Evolutionary conservation across 495 filamentous ascomycete genomes (phyloP), one percentile per base, ranked within the genome.

Genomic region (Friedmanniomyces simplex): DNA sequence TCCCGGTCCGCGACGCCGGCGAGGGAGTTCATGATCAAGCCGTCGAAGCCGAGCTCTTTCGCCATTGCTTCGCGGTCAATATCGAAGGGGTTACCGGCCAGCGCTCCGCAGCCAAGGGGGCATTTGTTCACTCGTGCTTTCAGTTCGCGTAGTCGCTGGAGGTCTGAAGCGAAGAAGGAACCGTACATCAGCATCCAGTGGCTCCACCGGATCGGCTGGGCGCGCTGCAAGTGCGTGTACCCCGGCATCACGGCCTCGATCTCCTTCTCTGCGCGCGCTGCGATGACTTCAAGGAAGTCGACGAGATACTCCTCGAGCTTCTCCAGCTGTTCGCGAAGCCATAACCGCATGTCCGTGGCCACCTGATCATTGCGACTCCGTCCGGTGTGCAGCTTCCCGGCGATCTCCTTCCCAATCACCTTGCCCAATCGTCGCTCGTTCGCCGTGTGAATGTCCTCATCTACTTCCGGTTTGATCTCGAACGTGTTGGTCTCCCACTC

Each of bases 301-400:
- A 75, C 74, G 21, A 96, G 75, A 48, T 80, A 81, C 5, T n/a
- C 63, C 54, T 91, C 87, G 55, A 96, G 80, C 56, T 78, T 74
- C 59, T 77, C 79, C 50, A 96, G 71, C 73, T 91, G 79, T 61
- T 88, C 85, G 43, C 87, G 77, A 56, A 95, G 73, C 91, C 91
- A 97, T 67, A 96, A 73, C 45, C 91, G 83, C 87, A 96, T 91
- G 65, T 96, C 91, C 22, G 86, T 91, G 25, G 85, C 89, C 57
- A 97, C 80, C 73, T 97, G 93, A 74, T 97, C 93, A 67, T 97
- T 97, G 46, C 93, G 76, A 65, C 83, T 89, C 22, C 93, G 82
- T 34, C 91, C 91, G 1, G 91, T 96, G 76, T 96, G 91, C 58
- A 96, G 79, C 74, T 96, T 96, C 5, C 91, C 91, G 1, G 84